Evolutionary conservation across 176 grass and related monocot genomes (phyloP).

Genomic region (Calamus simplicifolius): DNA sequence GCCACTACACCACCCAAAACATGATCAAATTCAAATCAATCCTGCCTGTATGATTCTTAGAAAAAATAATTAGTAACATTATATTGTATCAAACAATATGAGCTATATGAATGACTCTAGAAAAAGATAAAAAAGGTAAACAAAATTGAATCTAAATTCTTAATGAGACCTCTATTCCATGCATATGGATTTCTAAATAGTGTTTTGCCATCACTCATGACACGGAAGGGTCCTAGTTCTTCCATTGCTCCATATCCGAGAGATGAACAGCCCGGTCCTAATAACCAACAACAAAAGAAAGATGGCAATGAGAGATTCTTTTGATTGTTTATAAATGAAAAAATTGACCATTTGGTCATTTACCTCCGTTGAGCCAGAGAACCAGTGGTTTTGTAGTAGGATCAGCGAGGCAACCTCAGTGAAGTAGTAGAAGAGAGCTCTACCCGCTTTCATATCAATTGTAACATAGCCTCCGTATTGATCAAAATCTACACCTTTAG

Average conservation of each 20-base stretch:
- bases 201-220: conserved; percentile 71
- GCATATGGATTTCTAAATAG: conserved; percentile 70
- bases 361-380: conserved; percentile 89
- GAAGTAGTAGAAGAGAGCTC: conserved; percentile 93
- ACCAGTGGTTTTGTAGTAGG: conserved; percentile 45
- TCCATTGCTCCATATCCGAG: conserved; percentile 91
- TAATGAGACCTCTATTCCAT: conserved; percentile 58
- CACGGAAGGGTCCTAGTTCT: conserved; percentile 84
- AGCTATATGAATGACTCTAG: no score
- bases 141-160: not conserved
- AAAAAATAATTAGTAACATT: no score
- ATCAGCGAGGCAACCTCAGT: conserved; percentile 26
- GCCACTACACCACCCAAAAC: conserved; percentile 31
- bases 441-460: conserved; percentile 35
- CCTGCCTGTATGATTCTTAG: not conserved
- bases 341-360: not conserved
- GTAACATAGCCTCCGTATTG: conserved; percentile 91
- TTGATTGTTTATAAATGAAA: not conserved
- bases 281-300: not conserved
- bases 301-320: not conserved
- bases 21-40: not conserved
- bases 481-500: conserved; percentile 38
- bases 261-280: conserved; percentile 77
- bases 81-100: no score
- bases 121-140: no score